A percentile compares a stretch with the other conserved stretches of the same genome.
phyloP scores from a whole-genome alignment of 768 basidiomycete genomes.

The Goffeauzyma gilvescens region DNA sequence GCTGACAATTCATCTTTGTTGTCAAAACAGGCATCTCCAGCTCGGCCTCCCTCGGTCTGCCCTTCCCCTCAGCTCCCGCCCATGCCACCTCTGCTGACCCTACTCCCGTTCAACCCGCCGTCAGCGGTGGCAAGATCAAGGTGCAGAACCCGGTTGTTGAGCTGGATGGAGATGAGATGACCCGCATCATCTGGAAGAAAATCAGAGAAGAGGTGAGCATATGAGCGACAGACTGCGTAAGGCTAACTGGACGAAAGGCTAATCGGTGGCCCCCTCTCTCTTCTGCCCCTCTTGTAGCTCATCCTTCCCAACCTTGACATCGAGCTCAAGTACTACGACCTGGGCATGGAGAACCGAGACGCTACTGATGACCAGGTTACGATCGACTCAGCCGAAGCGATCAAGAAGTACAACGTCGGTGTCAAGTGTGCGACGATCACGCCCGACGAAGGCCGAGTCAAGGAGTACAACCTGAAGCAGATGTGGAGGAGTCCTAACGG shows the following conservation, averaged over 20 bases:
- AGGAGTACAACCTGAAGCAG: constrained; percentile 89
- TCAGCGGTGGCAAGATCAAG: too few relatives aligned
- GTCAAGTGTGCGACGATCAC: constrained; percentile 99
- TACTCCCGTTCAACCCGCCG: too few relatives aligned
- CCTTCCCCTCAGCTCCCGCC: too few relatives aligned
- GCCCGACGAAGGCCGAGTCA: constrained; percentile 68
- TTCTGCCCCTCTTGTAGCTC: too few relatives aligned
- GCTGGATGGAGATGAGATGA: constrained; percentile 98
- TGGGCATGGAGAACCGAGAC: constrained; percentile 87
- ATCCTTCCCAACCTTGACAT: constrained; percentile 86
- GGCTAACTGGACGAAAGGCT: too few relatives aligned
- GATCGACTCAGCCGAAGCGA: constrained; percentile 80
- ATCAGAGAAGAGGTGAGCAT: constrained; percentile 80
- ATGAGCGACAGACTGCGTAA: too few relatives aligned
- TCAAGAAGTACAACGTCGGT: constrained; percentile 81
- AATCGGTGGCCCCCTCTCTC: too few relatives aligned
- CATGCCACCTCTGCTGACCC: background rate
- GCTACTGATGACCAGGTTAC: constrained; percentile 85
- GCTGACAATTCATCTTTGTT: too few relatives aligned
- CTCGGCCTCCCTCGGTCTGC: too few relatives aligned
- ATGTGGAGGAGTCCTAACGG: constrained; percentile 99
- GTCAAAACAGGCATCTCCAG: too few relatives aligned
- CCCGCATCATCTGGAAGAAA: constrained; percentile 97
- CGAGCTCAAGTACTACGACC: constrained; percentile 95
- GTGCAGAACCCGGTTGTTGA: constrained; percentile 82